Percentiles rank a stretch among this genome's conserved stretches.
Conservation (phyloP, 2,329 filamentous ascomycete species). For the Colletotrichum chrysophilum region DNA sequence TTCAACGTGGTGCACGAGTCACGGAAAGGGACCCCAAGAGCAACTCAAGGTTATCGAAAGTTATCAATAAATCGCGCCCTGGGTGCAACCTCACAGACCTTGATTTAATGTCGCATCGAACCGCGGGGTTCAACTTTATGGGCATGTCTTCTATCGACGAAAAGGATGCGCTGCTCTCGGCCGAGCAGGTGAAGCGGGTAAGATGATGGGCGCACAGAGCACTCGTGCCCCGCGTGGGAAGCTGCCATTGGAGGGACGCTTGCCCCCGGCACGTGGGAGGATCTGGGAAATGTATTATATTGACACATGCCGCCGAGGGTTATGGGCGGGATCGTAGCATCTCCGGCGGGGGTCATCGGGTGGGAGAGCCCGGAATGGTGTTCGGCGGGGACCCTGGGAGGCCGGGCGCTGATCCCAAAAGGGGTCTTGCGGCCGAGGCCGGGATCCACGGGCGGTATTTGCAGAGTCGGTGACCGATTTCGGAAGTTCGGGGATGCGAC, state of each 20-base stretch:
- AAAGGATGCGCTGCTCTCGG: background rate
- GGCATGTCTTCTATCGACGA: background rate
- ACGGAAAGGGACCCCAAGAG: background rate
- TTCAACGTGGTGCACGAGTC: constrained; percentile 5
- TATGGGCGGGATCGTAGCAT: constrained; percentile 8
- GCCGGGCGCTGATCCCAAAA: constrained; percentile 14
- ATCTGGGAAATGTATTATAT: background rate
- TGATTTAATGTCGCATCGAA: constrained; percentile 3
- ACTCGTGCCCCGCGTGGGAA: background rate
- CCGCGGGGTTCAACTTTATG: constrained; percentile 1
- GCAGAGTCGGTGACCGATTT: constrained; percentile 9
- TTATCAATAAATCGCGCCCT: background rate
- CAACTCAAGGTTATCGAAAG: background rate
- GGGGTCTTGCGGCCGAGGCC: background rate
- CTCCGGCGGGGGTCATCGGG: constrained; percentile 12
- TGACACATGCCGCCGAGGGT: constrained; percentile 13
- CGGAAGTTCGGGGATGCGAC: background rate
- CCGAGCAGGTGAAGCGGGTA: background rate
- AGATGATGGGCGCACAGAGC: background rate
- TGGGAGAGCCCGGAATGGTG: constrained; percentile 6
- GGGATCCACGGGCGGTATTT: background rate
- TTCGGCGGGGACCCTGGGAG: background rate
- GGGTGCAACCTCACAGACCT: background rate
- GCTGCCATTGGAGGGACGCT: background rate
- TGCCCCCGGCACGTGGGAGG: background rate